Evolutionary conservation across 805 yeast species (phyloP), one percentile per base, ranked within the genome.

Genomic region (Candida oleophila): DNA sequence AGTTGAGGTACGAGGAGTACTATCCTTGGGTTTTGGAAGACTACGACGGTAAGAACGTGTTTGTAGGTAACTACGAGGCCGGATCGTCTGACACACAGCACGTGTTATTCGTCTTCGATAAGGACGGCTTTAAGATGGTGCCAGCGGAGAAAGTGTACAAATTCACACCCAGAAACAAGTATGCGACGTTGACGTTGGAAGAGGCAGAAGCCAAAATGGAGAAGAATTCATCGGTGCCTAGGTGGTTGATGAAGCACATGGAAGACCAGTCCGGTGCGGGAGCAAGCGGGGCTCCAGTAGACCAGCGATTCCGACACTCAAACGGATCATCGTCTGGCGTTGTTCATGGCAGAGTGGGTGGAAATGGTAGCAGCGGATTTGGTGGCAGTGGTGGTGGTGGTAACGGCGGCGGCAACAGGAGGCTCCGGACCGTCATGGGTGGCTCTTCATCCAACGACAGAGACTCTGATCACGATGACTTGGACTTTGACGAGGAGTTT

Each of bases 21-120:
- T 92, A 88, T 58, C 99, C 99, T 0, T 94, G 99, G 99, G 96
- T 94, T 15, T 72, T 94, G 76, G 99, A 94, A 69, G 99, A 94
- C 68, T 92, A 87, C 64, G 97, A 90, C 59, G 96, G 96, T 40
- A 78, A 81, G 50, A 92, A 94, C 61, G 92, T 96, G 0, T 94
- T 89, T 87, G 97, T 91, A 16, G 97, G 98, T 33, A 87, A 85
- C 55, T 94, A 89, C 68, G 99, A 94, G 69, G 98, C 97, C 1
- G 88, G 87, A 40, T 79, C 80, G 45, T 80, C 90, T 16, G 97
- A 89, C 54, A 75, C 87, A n/a, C 89, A 88, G 52, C 75, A 70
- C 46, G 96, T 89, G 8, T 70, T 92, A 41, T 77, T 92, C 57
- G 89, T 90, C 38, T 85, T 89, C 57, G 96, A 89, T 62, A 83